These are phyloP conservation scores for Colletotrichum liriopes DNA, from an alignment of 2,329 filamentous ascomycete genomes.

Conservation along the genomic window DNA sequence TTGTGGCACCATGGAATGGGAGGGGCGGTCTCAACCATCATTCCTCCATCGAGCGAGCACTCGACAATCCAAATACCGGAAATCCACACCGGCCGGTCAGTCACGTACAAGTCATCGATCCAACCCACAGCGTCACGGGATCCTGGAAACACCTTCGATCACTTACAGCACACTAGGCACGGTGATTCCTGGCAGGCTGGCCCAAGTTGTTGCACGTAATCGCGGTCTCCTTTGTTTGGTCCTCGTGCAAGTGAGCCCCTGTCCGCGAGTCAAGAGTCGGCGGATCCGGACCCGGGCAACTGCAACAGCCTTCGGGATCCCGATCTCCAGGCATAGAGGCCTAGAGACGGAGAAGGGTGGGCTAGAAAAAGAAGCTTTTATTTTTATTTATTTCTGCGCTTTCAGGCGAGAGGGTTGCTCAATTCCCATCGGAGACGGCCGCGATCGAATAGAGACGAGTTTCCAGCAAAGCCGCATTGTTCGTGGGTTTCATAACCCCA, in stretches of 20 bases:
- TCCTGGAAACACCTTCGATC: constrained; percentile 26
- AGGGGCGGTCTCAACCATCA: constrained; percentile 34
- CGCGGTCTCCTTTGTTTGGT: constrained; percentile 27
- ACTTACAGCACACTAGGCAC: constrained; percentile 15
- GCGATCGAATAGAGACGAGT: constrained; percentile 16
- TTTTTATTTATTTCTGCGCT: neutral
- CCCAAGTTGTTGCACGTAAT: constrained; percentile 27
- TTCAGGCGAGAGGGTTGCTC: constrained; percentile 3
- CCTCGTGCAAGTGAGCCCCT: constrained; percentile 2
- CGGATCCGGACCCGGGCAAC: constrained; percentile 39
- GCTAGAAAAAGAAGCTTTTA: constrained; percentile 25
- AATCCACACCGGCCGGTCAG: constrained; percentile 21
- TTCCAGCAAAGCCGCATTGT: neutral
- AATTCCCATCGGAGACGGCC: constrained; percentile 25
- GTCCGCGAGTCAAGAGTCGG: constrained; percentile 40
- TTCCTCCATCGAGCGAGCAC: constrained; percentile 23
- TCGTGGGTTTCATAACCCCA: neutral
- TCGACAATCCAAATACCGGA: constrained; percentile 27
- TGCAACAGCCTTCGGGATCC: constrained; percentile 13
- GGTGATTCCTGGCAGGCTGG: neutral
- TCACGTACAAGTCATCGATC: constrained; percentile 24
- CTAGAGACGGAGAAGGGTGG: constrained; percentile 17
- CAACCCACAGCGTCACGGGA: constrained; percentile 15
- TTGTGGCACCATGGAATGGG: constrained; percentile 19
- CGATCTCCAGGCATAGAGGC: constrained; percentile 27